A percentile compares a stretch with the other conserved stretches of the same genome.
These are phyloP conservation scores for Parastagonospora nodorum DNA, from an alignment of 2,329 filamentous ascomycete genomes.

Conservation along the genomic window DNA sequence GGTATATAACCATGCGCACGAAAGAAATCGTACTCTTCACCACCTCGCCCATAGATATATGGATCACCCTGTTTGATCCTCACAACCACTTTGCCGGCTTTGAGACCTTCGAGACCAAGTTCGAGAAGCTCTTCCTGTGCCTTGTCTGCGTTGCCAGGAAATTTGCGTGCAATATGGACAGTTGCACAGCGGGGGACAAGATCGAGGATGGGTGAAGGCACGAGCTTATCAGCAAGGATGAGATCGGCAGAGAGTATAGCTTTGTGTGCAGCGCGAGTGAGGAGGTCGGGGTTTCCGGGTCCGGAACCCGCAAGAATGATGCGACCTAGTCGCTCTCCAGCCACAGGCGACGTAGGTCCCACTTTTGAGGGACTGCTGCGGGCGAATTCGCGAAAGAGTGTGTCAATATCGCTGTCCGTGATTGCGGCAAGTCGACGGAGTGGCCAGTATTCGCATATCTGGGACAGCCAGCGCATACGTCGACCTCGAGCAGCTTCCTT, in stretches of 20 bases:
- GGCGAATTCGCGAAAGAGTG: conserved; percentile 75
- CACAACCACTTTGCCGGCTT: conserved; percentile 77
- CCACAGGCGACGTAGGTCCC: conserved; percentile 22
- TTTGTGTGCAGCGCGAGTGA: conserved; percentile 81
- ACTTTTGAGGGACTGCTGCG: conserved; percentile 42
- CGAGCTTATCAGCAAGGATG: conserved; percentile 85
- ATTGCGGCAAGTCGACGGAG: conserved; percentile 79
- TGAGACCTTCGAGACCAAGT: conserved; percentile 72
- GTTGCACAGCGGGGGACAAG: conserved; percentile 88
- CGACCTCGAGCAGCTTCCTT: conserved; percentile 74
- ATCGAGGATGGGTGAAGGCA: conserved; percentile 82
- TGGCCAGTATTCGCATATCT: conserved; percentile 99
- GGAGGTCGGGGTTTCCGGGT: conserved; percentile 87
- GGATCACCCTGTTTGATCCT: conserved; percentile 96
- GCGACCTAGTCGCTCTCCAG: conserved; percentile 58
- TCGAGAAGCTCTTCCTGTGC: conserved; percentile 89
- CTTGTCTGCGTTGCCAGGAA: conserved; percentile 92
- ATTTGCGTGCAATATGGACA: conserved; percentile 93
- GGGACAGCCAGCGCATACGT: conserved; percentile 88
- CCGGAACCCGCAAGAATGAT: conserved; percentile 92
- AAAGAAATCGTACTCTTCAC: conserved; percentile 91
- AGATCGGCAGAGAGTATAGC: conserved; percentile 76
- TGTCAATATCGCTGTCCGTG: conserved; percentile 77
- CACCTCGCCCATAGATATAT: conserved; percentile 92
- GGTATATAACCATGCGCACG: conserved; percentile 69